Evolutionary conservation across 805 yeast species (phyloP).

Genomic region (Metschnikowia gelsemii): DNA sequence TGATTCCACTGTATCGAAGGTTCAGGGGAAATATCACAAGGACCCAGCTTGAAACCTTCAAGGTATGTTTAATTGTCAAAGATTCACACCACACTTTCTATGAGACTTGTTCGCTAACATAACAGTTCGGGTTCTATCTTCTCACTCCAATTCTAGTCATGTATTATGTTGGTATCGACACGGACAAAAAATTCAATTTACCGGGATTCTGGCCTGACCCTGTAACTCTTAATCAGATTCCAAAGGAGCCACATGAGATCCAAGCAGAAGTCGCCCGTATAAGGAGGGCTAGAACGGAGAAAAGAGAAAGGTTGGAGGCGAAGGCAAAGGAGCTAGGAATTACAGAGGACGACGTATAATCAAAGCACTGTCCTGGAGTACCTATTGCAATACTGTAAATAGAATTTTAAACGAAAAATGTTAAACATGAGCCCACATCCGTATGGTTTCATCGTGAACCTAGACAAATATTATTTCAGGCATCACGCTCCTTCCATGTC

Average conservation of each 20-base stretch:
- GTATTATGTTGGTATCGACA: slow-evolving; percentile 90
- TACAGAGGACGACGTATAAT: slow-evolving; percentile 38
- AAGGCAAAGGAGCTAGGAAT: slow-evolving; percentile 70
- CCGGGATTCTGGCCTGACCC: slow-evolving; percentile 99
- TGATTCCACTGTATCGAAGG: slow-evolving; percentile 26
- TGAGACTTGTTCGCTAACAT: slow-evolving; percentile 9
- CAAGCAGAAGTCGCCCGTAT: slow-evolving; percentile 89
- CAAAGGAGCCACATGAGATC: slow-evolving; percentile 89
- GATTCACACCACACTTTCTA: background rate
- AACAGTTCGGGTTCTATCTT: slow-evolving; percentile 75
- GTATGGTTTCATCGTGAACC: background rate
- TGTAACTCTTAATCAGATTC: slow-evolving; percentile 82
- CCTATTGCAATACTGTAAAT: no score
- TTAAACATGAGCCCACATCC: background rate
- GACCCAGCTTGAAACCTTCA: slow-evolving; percentile 45
- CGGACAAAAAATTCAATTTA: slow-evolving; percentile 83
- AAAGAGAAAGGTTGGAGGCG: slow-evolving; percentile 70
- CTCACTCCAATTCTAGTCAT: slow-evolving; percentile 86
- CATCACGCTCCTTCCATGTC: slow-evolving; percentile 2
- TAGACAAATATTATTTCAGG: background rate
- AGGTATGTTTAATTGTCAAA: slow-evolving; percentile 36
- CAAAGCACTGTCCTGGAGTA: no score
- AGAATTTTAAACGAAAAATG: slow-evolving; percentile 3
- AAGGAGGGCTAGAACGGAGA: slow-evolving; percentile 70
- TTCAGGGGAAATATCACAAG: slow-evolving; percentile 39